phyloP scores from a whole-genome alignment of 2,329 filamentous ascomycete genomes.

The Penicillium sp. region DNA sequence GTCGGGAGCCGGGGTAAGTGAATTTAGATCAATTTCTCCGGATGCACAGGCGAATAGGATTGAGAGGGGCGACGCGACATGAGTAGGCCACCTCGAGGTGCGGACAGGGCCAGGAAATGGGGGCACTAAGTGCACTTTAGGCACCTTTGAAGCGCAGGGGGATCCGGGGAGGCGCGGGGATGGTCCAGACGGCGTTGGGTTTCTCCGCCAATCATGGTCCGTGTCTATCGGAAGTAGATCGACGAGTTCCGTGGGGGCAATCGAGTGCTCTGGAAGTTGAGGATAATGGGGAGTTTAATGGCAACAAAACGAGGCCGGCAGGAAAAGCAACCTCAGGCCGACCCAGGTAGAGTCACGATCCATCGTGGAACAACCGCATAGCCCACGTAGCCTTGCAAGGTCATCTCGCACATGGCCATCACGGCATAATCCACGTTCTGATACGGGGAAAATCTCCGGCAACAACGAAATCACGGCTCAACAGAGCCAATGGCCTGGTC shows the following conservation, averaged over 20 bases:
- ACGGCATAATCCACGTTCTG: slow-evolving; percentile 6
- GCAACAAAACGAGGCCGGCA: neutral
- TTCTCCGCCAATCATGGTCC: slow-evolving; percentile 37
- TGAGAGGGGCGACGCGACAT: slow-evolving; percentile 1
- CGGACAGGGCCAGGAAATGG: slow-evolving; percentile 14
- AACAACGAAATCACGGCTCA: slow-evolving; percentile 3
- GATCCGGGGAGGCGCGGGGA: slow-evolving; percentile 22
- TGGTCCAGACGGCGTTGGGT: slow-evolving; percentile 19
- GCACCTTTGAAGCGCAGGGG: slow-evolving; percentile 5
- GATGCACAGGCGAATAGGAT: slow-evolving; percentile 6
- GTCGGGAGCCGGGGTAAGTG: neutral
- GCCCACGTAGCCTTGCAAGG: neutral
- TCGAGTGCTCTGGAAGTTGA: neutral
- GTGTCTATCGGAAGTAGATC: neutral
- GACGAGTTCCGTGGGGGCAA: neutral
- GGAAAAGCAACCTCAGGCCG: neutral
- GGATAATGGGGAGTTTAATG: neutral
- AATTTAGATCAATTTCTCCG: neutral
- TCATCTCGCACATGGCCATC: neutral
- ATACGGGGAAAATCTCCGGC: slow-evolving; percentile 23
- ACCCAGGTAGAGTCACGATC: neutral
- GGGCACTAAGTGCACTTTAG: neutral
- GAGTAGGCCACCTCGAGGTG: slow-evolving; percentile 6
- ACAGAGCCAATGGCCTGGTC: slow-evolving; percentile 5
- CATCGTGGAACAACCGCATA: neutral